Evolutionary conservation across 2,329 filamentous ascomycete species (phyloP).

Genomic region (Aspergillus jensenii): DNA sequence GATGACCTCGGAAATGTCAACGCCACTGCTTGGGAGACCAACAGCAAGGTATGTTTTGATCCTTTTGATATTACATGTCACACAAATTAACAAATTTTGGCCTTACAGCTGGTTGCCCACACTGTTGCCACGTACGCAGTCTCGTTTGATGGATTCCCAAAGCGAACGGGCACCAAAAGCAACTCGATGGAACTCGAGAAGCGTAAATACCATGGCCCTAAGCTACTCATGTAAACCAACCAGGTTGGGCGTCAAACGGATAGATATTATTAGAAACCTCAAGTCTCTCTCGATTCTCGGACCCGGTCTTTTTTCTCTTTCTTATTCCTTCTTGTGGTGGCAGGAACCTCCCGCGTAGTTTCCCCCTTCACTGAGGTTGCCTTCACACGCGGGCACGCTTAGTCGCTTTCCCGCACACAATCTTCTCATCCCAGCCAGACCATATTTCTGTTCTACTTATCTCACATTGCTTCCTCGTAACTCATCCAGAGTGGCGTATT

Average conservation of each 20-base stretch:
- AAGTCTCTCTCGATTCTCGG: background rate
- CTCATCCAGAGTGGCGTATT: too few relatives aligned
- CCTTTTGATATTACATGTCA: too few relatives aligned
- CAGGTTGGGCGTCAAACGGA: background rate
- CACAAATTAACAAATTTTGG: background rate
- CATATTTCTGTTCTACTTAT: background rate
- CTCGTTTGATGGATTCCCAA: slow-evolving; percentile 65
- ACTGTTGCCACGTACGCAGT: slow-evolving; percentile 69
- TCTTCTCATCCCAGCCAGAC: background rate
- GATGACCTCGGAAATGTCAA: slow-evolving; percentile 57
- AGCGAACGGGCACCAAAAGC: slow-evolving; percentile 40
- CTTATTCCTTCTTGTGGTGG: background rate
- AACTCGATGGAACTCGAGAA: slow-evolving; percentile 6
- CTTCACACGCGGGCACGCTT: background rate
- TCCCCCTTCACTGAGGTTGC: background rate
- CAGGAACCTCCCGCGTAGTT: background rate
- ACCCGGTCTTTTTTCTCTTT: background rate
- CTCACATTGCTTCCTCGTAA: too few relatives aligned
- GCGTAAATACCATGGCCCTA: slow-evolving; percentile 19
- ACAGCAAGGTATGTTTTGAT: slow-evolving; percentile 45
- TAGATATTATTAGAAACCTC: background rate
- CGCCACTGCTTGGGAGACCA: slow-evolving; percentile 54
- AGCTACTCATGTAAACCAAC: slow-evolving; percentile 12
- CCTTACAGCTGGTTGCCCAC: slow-evolving; percentile 57
- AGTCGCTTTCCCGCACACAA: background rate